Conservation (phyloP, 2,329 filamentous ascomycete genomes). For the Aspergillus tamarii region DNA sequence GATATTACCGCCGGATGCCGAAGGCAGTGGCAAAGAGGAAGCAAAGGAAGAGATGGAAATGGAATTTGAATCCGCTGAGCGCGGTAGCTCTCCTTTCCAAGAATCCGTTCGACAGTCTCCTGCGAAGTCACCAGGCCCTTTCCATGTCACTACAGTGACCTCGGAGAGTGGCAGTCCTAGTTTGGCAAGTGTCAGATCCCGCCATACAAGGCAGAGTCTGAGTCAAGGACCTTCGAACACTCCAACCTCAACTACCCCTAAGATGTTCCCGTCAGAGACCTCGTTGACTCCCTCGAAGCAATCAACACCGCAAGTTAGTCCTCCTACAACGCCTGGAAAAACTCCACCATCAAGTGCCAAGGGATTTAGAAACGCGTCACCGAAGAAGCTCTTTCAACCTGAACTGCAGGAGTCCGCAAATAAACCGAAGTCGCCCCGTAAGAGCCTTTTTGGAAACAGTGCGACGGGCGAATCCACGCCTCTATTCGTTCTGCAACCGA, state of each 20-base stretch:
- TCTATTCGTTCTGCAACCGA: constrained; percentile 65
- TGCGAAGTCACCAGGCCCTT: constrained; percentile 28
- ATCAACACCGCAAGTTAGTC: constrained; percentile 49
- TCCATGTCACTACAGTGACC: constrained; percentile 44
- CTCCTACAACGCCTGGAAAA: constrained; percentile 54
- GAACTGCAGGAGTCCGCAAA: constrained; percentile 44
- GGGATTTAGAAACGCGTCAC: constrained; percentile 51
- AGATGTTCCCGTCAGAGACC: constrained; percentile 46
- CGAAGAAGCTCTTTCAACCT: constrained; percentile 51
- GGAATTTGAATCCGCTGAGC: constrained; percentile 56
- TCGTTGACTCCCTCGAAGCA: constrained; percentile 43
- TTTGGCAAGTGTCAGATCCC: constrained; percentile 55
- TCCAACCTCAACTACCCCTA: constrained; percentile 42
- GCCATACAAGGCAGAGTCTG: constrained; percentile 52
- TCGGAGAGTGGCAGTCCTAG: constrained; percentile 60
- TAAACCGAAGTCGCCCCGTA: constrained; percentile 41
- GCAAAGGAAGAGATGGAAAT: constrained; percentile 64
- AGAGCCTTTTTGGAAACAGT: constrained; percentile 59
- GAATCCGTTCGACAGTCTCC: constrained; percentile 38
- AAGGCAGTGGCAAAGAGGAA: constrained; percentile 47
- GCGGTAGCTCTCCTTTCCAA: constrained; percentile 52
- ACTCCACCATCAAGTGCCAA: constrained; percentile 54
- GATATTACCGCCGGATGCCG: constrained; percentile 56
- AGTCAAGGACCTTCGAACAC: constrained; percentile 48
- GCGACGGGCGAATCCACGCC: constrained; percentile 63